Evolutionary conservation across 306 rosid genomes (phyloP), one percentile per base, ranked within the genome.

Genomic region (apple (Malus domestica)): DNA sequence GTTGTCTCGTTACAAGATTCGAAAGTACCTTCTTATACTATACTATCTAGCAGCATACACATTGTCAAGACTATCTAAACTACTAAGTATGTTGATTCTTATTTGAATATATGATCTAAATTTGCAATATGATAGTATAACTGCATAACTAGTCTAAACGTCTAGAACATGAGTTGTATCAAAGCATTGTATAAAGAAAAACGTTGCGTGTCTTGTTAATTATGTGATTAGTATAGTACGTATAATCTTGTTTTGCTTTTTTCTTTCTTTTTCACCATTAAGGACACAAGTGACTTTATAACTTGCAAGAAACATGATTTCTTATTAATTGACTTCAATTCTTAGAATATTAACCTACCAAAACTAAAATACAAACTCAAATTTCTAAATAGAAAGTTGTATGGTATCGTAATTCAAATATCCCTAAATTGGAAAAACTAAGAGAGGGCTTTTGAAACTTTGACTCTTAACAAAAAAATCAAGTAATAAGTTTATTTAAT

Each of bases 391-490:
- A 16, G 0, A 16, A 6, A 35, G 40, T 35, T 35, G 40, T 6
- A 35, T 35, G 40, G 40, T 35, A 35, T 6, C 40, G 9, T 35
- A 35, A 6, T 35, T 35, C 40, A 35, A 5, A 35, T 35, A 35
- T 35, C 40, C 40, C 6, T 35, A 6, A 35, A 35, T 35, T 35
- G 2, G 1, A 35, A 35, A 35, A 35, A 35, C 40, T 35, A 35
- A 35, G 0, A 0, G 6, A 35, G 1, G 1, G 0, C 0, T 2
- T 33, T 33, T 7, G 5, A 33, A 33, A 33, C 38, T 33, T 33
- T 33, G 1, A 33, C 6, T 1, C 8, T 33, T 33, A 33, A 33
- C 30, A 25, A 25, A 25, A 23, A 23, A 23, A 23, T 23, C 23
- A 23, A 23, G 23, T 23, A 23, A 23, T 23, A 23, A 23, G 23